These are phyloP conservation scores for Colletotrichum tofieldiae DNA, from an alignment of 2,329 filamentous ascomycete genomes.

Conservation along the genomic window DNA sequence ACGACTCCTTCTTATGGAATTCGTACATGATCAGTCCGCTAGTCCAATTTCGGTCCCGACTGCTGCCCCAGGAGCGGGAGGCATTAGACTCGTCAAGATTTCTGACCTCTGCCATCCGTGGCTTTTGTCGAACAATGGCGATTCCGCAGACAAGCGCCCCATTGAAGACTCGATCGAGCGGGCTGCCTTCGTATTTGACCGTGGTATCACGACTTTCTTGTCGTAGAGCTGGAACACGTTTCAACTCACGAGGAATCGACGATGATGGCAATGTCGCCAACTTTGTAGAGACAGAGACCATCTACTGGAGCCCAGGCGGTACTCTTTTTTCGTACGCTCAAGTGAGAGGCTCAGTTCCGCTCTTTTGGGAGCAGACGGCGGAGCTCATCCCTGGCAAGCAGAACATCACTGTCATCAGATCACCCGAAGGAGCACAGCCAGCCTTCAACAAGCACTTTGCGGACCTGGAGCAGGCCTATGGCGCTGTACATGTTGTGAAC, in stretches of 20 bases:
- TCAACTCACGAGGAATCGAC: constrained; percentile 97
- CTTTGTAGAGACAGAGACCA: constrained; percentile 97
- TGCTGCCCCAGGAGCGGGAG: constrained; percentile 81
- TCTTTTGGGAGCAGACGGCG: constrained; percentile 97
- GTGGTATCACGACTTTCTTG: constrained; percentile 94
- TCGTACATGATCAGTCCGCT: constrained; percentile 98
- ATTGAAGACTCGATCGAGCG: constrained; percentile 74
- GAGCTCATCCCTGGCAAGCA: constrained; percentile 93
- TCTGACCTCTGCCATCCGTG: constrained; percentile 92
- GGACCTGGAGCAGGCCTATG: constrained; percentile 87
- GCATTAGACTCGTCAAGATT: constrained; percentile 90
- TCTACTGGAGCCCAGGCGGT: constrained; percentile 86
- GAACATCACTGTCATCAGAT: constrained; percentile 92
- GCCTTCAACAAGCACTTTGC: constrained; percentile 97
- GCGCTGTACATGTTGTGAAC: constrained; percentile 93
- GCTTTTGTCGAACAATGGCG: constrained; percentile 89
- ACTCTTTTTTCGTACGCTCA: constrained; percentile 95
- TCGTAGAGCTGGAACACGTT: constrained; percentile 90
- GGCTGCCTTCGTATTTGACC: constrained; percentile 87
- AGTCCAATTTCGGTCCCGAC: constrained; percentile 87
- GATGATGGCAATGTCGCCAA: constrained; percentile 98
- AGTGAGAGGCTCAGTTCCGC: constrained; percentile 90
- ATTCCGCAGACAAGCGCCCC: constrained; percentile 85
- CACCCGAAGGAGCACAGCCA: constrained; percentile 90
- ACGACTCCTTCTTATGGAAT: constrained; percentile 96